phyloP scores from a whole-genome alignment of 2,329 filamentous ascomycete species.

The Fusarium guadeloupense region DNA sequence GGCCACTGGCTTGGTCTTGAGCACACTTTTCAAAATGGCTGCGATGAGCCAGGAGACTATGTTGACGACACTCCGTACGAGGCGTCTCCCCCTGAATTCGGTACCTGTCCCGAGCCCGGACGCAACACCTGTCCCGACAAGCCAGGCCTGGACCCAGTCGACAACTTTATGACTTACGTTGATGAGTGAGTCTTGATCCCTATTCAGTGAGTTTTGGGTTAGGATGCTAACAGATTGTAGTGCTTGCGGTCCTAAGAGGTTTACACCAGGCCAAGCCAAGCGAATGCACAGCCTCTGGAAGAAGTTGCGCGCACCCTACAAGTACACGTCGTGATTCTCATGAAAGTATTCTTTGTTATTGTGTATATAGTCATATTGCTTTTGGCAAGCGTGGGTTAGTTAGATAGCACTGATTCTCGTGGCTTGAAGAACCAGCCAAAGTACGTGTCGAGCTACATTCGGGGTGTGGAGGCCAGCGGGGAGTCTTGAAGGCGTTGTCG shows the following conservation, averaged over 20 bases:
- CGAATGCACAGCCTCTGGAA: slow-evolving; percentile 29
- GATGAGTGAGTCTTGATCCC: not conserved
- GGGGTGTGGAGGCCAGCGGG: too few relatives aligned
- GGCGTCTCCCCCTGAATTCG: not conserved
- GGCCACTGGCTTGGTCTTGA: slow-evolving; percentile 26
- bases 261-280: slow-evolving; percentile 16
- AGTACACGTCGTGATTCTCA: too few relatives aligned
- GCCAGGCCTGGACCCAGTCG: slow-evolving; percentile 13
- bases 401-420: too few relatives aligned
- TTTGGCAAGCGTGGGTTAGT: too few relatives aligned
- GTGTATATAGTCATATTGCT: too few relatives aligned
- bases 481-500: too few relatives aligned
- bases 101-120: not conserved
- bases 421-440: too few relatives aligned
- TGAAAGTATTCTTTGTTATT: too few relatives aligned
- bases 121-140: slow-evolving; percentile 21
- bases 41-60: slow-evolving; percentile 16
- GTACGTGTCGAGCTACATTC: too few relatives aligned
- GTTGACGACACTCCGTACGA: slow-evolving; percentile 24
- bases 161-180: slow-evolving; percentile 25
- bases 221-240: not conserved
- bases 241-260: slow-evolving; percentile 3
- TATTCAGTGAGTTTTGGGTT: fast-evolving
- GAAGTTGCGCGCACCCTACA: slow-evolving; percentile 1
- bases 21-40: slow-evolving; percentile 25